Evolutionary conservation across 2,329 filamentous ascomycete species (phyloP).

Genomic region (Neofusicoccum laricinum): DNA sequence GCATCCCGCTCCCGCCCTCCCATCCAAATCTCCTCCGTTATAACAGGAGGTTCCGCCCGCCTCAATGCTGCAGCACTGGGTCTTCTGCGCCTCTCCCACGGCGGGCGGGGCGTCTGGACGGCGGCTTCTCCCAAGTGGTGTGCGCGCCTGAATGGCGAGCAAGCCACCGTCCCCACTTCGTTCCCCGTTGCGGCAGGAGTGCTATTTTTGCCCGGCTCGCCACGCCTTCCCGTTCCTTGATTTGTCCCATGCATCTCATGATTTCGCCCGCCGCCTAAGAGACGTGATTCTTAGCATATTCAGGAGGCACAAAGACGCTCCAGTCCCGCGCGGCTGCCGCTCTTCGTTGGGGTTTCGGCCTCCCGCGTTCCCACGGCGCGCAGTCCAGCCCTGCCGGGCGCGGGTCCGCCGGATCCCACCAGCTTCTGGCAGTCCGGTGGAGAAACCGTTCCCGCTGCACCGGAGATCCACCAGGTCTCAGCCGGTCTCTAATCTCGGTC

Average conservation of each 20-base stretch:
- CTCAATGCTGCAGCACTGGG: background rate
- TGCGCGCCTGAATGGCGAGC: slow-evolving; percentile 8
- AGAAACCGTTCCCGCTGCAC: background rate
- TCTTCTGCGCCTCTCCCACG: background rate
- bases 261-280: background rate
- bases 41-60: background rate
- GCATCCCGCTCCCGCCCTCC: slow-evolving; percentile 1
- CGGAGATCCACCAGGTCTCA: slow-evolving; percentile 1
- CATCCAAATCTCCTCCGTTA: slow-evolving; percentile 11
- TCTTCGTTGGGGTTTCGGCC: background rate
- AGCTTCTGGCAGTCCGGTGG: background rate
- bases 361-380: background rate
- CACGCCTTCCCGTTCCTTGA: slow-evolving; percentile 1
- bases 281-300: background rate
- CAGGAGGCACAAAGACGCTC: background rate
- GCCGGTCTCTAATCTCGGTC: slow-evolving; percentile 1
- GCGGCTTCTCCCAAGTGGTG: slow-evolving; percentile 7
- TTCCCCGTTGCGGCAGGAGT: background rate
- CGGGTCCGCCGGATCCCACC: background rate
- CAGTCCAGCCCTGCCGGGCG: background rate
- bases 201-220: slow-evolving; percentile 5
- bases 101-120: background rate
- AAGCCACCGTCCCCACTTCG: slow-evolving; percentile 3
- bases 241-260: background rate
- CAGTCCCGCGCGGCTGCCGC: background rate